These are phyloP conservation scores for Thermothielavioides terrestris DNA, from an alignment of 495 filamentous ascomycete species.

Conservation along the genomic window DNA sequence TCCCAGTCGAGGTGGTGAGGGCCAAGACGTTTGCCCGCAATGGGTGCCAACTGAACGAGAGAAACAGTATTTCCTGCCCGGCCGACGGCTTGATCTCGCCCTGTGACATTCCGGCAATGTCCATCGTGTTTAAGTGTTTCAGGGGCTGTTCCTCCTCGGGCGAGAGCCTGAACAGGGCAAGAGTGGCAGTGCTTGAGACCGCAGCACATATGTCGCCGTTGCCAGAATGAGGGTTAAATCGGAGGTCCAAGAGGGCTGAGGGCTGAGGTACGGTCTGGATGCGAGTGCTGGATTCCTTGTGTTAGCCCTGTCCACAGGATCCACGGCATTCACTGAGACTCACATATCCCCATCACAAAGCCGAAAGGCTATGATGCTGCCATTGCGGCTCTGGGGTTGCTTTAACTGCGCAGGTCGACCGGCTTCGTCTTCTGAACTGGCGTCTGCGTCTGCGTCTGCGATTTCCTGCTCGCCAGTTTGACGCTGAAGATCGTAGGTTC, in stretches of 20 bases:
- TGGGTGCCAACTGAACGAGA: slow-evolving; percentile 67
- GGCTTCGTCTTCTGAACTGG: slow-evolving; percentile 36
- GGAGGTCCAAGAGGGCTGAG: slow-evolving; percentile 76
- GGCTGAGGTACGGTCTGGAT: slow-evolving; percentile 47
- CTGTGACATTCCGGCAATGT: slow-evolving; percentile 14
- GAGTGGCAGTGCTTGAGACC: slow-evolving; percentile 61
- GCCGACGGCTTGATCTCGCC: slow-evolving; percentile 22
- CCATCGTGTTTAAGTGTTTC: slow-evolving; percentile 25
- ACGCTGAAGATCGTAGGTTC: slow-evolving; percentile 76
- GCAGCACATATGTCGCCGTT: slow-evolving; percentile 51
- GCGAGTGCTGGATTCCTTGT: slow-evolving; percentile 22
- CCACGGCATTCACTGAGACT: slow-evolving; percentile 18
- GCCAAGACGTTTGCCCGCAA: slow-evolving; percentile 41
- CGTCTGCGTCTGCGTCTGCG: slow-evolving; percentile 22
- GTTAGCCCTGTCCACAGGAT: neutral
- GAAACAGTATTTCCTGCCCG: slow-evolving; percentile 50
- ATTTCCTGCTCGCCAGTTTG: slow-evolving; percentile 27
- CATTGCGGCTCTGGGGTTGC: slow-evolving; percentile 53
- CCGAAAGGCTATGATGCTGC: slow-evolving; percentile 60
- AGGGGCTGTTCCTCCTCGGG: slow-evolving; percentile 20
- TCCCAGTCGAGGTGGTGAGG: slow-evolving; percentile 60
- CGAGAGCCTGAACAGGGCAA: slow-evolving; percentile 53
- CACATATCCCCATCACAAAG: slow-evolving; percentile 46
- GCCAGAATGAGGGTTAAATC: slow-evolving; percentile 54
- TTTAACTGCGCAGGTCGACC: slow-evolving; percentile 9